Conservation (phyloP, 768 basidiomycete species). For the Calocybe indica region DNA sequence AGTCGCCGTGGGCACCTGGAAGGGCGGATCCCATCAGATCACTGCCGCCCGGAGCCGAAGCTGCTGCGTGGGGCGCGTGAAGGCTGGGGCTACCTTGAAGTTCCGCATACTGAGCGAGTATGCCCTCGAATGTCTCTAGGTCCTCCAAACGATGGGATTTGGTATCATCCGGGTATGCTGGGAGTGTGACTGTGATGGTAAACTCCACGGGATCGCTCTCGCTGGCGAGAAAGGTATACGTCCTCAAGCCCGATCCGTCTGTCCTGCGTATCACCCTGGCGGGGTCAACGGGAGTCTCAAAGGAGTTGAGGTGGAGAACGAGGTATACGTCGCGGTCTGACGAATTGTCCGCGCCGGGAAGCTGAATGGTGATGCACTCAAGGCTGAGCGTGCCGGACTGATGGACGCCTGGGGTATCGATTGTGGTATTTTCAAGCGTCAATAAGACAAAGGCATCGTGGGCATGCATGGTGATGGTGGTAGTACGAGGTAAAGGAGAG, state of each 20-base stretch:
- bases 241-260: conserved; percentile 27
- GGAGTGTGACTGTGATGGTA: conserved; percentile 26
- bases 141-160: conserved; percentile 43
- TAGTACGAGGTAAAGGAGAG: neutral
- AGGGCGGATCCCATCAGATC: conserved; percentile 10
- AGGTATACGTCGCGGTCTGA: conserved; percentile 58
- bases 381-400: conserved; percentile 45
- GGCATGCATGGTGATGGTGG: conserved; percentile 8
- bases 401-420: conserved; percentile 24
- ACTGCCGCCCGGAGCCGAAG: neutral
- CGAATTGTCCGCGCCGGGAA: conserved; percentile 22
- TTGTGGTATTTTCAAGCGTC: conserved; percentile 40
- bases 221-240: conserved; percentile 39
- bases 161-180: conserved; percentile 13
- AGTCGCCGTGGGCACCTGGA: conserved; percentile 20
- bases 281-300: conserved; percentile 61
- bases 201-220: conserved; percentile 30
- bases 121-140: conserved; percentile 57
- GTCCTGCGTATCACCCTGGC: conserved; percentile 36
- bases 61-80: conserved; percentile 2
- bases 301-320: conserved; percentile 47
- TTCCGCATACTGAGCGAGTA: conserved; percentile 61
- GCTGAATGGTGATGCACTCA: conserved; percentile 54
- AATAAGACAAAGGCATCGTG: conserved; percentile 51
- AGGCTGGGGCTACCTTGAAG: conserved; percentile 21